phyloP scores from a whole-genome alignment of 805 yeast genomes.

The Sugiyamaella smithiae region DNA sequence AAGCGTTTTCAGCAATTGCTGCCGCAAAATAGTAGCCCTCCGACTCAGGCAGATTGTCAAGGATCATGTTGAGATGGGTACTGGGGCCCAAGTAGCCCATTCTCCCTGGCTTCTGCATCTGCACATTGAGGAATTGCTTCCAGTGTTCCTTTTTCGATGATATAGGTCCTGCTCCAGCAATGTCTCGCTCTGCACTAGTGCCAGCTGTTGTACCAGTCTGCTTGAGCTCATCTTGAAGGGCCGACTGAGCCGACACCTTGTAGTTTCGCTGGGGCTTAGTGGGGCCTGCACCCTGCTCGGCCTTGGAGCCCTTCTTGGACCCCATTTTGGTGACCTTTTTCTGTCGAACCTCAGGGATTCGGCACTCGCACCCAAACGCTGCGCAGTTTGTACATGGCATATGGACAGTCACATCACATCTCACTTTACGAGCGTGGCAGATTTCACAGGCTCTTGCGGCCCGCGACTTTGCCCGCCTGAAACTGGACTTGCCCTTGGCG shows the following conservation, averaged over 20 bases:
- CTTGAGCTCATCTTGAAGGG: constrained; percentile 4
- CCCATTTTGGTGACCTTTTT: constrained; percentile 3
- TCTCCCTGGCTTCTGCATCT: constrained; percentile 33
- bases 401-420: constrained; percentile 54
- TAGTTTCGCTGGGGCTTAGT: constrained; percentile 8
- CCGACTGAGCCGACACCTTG: constrained; percentile 9
- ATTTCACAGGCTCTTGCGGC: constrained; percentile 32
- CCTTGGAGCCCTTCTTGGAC: not conserved
- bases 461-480: constrained; percentile 29
- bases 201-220: not conserved
- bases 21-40: constrained; percentile 43
- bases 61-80: constrained; percentile 47
- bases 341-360: constrained; percentile 51
- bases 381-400: constrained; percentile 53
- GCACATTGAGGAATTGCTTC: constrained; percentile 36
- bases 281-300: not conserved
- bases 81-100: constrained; percentile 54
- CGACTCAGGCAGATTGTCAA: constrained; percentile 43
- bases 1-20: constrained; percentile 22
- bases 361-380: constrained; percentile 65
- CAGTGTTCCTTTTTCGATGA: constrained; percentile 24
- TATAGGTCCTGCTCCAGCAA: not conserved
- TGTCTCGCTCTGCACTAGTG: not conserved
- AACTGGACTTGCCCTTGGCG: constrained; percentile 15
- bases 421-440: constrained; percentile 75